Percentiles rank a stretch among this genome's conserved stretches.
phyloP scores from a whole-genome alignment of 2,329 filamentous ascomycete species.

The Fusarium virguliforme region DNA sequence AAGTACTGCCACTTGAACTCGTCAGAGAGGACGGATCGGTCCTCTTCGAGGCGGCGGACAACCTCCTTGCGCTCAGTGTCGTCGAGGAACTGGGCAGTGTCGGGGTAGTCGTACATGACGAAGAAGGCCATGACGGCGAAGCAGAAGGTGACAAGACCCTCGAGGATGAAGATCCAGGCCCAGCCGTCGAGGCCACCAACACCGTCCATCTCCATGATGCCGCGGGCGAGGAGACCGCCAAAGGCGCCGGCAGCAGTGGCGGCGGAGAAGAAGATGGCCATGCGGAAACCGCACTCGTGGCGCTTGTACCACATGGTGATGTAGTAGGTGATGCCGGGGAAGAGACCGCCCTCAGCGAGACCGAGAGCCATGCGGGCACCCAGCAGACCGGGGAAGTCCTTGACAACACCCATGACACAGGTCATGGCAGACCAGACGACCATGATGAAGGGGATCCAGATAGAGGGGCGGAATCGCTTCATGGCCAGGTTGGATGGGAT shows the following conservation, averaged over 20 bases:
- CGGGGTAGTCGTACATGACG: slow-evolving; percentile 73
- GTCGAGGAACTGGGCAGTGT: slow-evolving; percentile 65
- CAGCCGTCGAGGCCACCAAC: slow-evolving; percentile 72
- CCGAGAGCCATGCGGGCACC: slow-evolving; percentile 65
- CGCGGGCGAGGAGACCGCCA: slow-evolving; percentile 73
- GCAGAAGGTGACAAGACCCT: slow-evolving; percentile 67
- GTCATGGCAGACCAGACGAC: slow-evolving; percentile 65
- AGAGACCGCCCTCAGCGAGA: slow-evolving; percentile 70
- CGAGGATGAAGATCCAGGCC: slow-evolving; percentile 87
- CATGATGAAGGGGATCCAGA: slow-evolving; percentile 71
- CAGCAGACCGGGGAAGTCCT: slow-evolving; percentile 66
- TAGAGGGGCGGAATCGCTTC: slow-evolving; percentile 66
- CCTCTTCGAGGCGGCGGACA: slow-evolving; percentile 60
- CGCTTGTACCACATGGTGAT: slow-evolving; percentile 73
- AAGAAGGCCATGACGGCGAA: slow-evolving; percentile 64
- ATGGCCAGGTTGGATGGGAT: slow-evolving; percentile 72
- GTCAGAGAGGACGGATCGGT: slow-evolving; percentile 67
- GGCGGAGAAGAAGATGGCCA: slow-evolving; percentile 73
- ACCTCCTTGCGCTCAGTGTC: slow-evolving; percentile 62
- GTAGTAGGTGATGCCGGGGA: slow-evolving; percentile 75
- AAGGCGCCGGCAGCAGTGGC: slow-evolving; percentile 75
- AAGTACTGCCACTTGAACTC: slow-evolving; percentile 71
- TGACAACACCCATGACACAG: slow-evolving; percentile 68
- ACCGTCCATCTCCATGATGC: slow-evolving; percentile 72
- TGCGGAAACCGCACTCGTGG: slow-evolving; percentile 73